Base-by-base conservation (phyloP, 208 protist genomes). In the Porcisia deanei region DNA sequence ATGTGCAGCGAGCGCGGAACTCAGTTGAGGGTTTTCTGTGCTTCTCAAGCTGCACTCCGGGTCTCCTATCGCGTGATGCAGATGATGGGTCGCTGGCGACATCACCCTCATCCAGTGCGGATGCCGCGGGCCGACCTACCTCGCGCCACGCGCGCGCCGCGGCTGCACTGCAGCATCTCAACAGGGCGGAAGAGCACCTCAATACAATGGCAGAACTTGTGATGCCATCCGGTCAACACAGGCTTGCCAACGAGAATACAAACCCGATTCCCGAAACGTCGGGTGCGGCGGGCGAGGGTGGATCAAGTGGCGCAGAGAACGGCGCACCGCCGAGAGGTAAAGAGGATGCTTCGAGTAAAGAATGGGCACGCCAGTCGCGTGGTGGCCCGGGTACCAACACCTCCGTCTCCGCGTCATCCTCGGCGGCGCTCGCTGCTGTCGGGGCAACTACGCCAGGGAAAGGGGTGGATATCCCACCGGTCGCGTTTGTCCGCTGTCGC, bases 1-100 rank as follows among this genome's bases (percentile, higher is more conserved):
- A 91, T 74, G 75, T 92, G 20, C 71, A 83, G 68, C 81, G 91
- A 63, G 88, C 87, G 47, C 81, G 83, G 37, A 85, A 82, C 68
- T 79, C 88, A 30, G 71, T 87, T 0, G 87, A 91, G 70, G 54
- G 88, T 47, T 83, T 85, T 10, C 76, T 83, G 22, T 83, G 88
- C 30, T 88, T 85, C 3, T 76, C 87, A 1, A 91, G 87, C 80
- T 86, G 88, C 73, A 81, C 88, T 57, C 65, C 85, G n/a, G 76
- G 66, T 8, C 30, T 81, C 25, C 69, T 82, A 49, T 73, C 67
- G 7, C 69, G 75, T 34, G 69, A 70, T 1, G 30, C 72, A 61
- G 39, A 53, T 37, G 59, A 55, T 54, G 5, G 52, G 18, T 65
- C 66, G 7, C 43, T 64, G 8, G 47, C 39, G 49, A 34, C 65